Conservation (phyloP, 257 asterid species). For the Solanum virginianum region DNA sequence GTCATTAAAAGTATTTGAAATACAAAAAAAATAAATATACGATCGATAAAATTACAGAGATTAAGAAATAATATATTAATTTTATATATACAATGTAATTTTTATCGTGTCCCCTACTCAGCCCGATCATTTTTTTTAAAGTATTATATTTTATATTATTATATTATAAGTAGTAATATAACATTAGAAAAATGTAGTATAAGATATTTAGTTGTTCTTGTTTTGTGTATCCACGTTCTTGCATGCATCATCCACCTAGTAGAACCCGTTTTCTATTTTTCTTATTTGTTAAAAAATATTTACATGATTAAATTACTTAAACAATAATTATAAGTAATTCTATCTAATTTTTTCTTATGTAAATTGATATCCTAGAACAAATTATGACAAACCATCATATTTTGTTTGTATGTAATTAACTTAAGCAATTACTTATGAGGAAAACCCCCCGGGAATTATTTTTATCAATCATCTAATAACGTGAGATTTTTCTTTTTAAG, state of each 20-base stretch:
- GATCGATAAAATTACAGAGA: not conserved
- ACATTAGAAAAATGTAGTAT: not conserved
- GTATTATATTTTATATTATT: not conserved
- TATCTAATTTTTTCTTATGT: not conserved
- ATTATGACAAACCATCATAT: not conserved
- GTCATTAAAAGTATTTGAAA: accelerated
- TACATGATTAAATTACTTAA: not conserved
- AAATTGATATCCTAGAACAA: not conserved
- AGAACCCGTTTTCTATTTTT: not conserved
- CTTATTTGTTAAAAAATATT: not conserved
- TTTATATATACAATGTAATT: accelerated
- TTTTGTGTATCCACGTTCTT: not conserved
- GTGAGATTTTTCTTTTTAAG: not conserved
- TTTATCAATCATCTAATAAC: not conserved
- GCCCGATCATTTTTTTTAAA: not conserved
- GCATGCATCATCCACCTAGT: not conserved
- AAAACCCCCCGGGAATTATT: not conserved
- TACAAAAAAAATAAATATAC: not conserved
- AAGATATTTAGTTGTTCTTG: not conserved
- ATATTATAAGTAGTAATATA: not conserved
- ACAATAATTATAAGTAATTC: not conserved
- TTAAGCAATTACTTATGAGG: not conserved
- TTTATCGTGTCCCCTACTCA: accelerated
- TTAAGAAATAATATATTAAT: not conserved
- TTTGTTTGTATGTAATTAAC: not conserved